phyloP scores from a whole-genome alignment of 306 rosid species.

The Coriaria nepalensis region DNA sequence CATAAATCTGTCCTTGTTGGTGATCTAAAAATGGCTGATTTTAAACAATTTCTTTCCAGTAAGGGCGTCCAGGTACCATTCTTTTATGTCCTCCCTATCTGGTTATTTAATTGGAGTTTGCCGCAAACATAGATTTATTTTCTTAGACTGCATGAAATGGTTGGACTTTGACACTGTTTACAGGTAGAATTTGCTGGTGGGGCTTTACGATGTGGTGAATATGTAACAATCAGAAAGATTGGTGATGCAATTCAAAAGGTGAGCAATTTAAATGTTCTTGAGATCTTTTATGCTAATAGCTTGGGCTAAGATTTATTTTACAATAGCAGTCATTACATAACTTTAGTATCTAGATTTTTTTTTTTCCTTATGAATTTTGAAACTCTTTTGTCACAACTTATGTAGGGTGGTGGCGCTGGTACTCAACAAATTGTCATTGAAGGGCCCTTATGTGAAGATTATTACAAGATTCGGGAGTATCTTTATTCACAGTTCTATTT shows the following conservation, averaged over 20 bases:
- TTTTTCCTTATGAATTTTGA: background rate
- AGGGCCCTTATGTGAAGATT: constrained; percentile 87
- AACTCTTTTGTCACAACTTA: background rate
- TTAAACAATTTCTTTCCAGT: constrained; percentile 85
- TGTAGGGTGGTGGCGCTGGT: constrained; percentile 77
- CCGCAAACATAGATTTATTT: too few relatives aligned
- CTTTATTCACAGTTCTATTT: constrained; percentile 73
- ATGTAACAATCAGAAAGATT: constrained; percentile 76
- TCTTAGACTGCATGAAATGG: constrained; percentile 2
- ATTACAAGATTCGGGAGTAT: constrained; percentile 67
- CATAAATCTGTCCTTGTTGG: constrained; percentile 91
- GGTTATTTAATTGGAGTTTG: background rate
- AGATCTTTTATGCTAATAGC: background rate
- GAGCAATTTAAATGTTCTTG: constrained; percentile 1
- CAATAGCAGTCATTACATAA: too few relatives aligned
- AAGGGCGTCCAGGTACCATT: constrained; percentile 71
- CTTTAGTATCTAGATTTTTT: too few relatives aligned
- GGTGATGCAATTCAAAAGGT: constrained; percentile 90
- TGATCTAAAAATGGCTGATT: constrained; percentile 81
- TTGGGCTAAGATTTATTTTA: background rate
- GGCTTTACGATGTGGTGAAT: constrained; percentile 88
- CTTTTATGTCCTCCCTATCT: background rate
- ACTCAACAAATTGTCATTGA: constrained; percentile 83
- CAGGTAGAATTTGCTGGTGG: constrained; percentile 84
- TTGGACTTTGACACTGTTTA: constrained; percentile 1